Conservation (phyloP, 2,329 filamentous ascomycete species). For the Penicillium sp. region DNA sequence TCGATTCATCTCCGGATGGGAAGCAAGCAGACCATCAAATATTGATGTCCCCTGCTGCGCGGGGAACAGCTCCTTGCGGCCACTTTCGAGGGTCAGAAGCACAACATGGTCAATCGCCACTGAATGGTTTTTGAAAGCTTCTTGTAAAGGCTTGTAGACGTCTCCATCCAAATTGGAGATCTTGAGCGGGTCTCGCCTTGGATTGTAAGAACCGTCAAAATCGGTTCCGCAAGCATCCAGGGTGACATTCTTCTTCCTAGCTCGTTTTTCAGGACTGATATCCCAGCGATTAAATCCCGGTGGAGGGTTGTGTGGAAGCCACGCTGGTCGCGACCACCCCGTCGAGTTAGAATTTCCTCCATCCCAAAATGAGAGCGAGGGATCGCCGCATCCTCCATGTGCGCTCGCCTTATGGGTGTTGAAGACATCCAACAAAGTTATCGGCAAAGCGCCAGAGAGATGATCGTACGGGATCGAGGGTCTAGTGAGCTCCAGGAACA, state of each 20-base stretch:
- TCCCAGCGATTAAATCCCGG: slow-evolving; percentile 32
- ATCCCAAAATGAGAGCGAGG: slow-evolving; percentile 26
- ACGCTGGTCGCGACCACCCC: slow-evolving; percentile 26
- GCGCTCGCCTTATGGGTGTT: slow-evolving; percentile 16
- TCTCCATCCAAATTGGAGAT: slow-evolving; percentile 34
- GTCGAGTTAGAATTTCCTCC: not conserved
- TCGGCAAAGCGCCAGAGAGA: slow-evolving; percentile 33
- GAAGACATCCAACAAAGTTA: slow-evolving; percentile 32
- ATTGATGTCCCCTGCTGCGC: slow-evolving; percentile 32
- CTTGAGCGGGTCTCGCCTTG: slow-evolving; percentile 34
- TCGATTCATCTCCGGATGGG: slow-evolving; percentile 20
- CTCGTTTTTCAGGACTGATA: slow-evolving; percentile 11
- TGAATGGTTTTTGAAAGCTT: slow-evolving; percentile 25
- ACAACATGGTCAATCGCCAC: slow-evolving; percentile 38
- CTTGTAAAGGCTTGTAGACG: slow-evolving; percentile 28
- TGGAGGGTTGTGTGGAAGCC: slow-evolving; percentile 28
- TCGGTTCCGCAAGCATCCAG: slow-evolving; percentile 13
- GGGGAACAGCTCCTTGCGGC: slow-evolving; percentile 40
- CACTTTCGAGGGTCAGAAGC: slow-evolving; percentile 38
- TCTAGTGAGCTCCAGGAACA: slow-evolving; percentile 26
- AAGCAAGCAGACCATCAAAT: slow-evolving; percentile 31
- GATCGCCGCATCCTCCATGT: slow-evolving; percentile 21
- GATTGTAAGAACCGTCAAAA: slow-evolving; percentile 27
- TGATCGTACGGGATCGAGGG: slow-evolving; percentile 36
- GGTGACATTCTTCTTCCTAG: slow-evolving; percentile 16